Percentiles rank a stretch among this genome's conserved stretches.
These are phyloP conservation scores for Lippia alba DNA, from an alignment of 305 asterid species.

Conservation along the genomic window DNA sequence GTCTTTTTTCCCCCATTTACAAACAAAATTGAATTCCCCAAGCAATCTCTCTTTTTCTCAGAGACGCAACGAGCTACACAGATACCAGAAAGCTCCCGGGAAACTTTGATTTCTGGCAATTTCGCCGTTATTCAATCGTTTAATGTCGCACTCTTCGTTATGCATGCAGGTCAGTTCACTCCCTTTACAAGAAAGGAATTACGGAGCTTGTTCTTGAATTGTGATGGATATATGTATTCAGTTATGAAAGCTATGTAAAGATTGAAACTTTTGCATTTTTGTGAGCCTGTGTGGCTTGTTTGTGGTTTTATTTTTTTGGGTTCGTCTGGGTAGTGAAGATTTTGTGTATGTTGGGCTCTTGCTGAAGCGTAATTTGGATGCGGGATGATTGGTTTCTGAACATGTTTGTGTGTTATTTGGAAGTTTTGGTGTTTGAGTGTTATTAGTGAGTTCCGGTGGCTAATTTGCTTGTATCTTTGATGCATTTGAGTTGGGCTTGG, in stretches of 20 bases:
- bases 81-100: not conserved
- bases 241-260: too few relatives aligned
- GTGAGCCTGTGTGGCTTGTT: not conserved
- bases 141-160: conserved; percentile 16
- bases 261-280: not conserved
- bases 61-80: not conserved
- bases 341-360: conserved; percentile 22
- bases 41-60: conserved; percentile 21
- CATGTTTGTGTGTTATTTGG: not conserved
- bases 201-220: conserved; percentile 3
- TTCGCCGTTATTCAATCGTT: conserved; percentile 7
- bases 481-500: not conserved
- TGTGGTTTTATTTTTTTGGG: not conserved
- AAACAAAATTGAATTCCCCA: conserved; percentile 27
- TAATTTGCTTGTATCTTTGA: not conserved
- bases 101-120: conserved; percentile 1
- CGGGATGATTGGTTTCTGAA: conserved; percentile 21
- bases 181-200: not conserved
- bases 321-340: not conserved
- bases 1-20: not conserved
- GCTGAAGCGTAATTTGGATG: conserved; percentile 20
- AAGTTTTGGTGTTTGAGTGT: conserved; percentile 5
- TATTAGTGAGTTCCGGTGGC: conserved; percentile 12
- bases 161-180: conserved; percentile 26
- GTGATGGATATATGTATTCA: too few relatives aligned